These are phyloP conservation scores for Kodamaea suecica DNA, from an alignment of 1,139 yeast species.

Conservation along the genomic window DNA sequence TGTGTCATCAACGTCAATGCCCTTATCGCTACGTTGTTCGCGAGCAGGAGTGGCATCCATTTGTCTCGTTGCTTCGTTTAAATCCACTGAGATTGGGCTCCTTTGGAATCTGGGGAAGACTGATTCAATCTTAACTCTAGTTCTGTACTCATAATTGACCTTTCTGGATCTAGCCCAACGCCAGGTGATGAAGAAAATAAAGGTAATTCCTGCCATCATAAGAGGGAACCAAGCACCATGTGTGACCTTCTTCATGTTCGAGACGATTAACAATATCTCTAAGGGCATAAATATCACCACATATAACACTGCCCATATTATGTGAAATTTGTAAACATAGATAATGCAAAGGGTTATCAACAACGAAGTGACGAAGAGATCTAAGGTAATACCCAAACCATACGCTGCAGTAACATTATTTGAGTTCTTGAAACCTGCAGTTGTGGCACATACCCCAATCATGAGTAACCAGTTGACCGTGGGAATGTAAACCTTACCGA, in stretches of 20 bases:
- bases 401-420: slow-evolving; percentile 56
- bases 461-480: slow-evolving; percentile 46
- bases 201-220: slow-evolving; percentile 34
- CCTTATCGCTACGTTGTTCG: slow-evolving; percentile 11
- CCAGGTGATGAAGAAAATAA: slow-evolving; percentile 40
- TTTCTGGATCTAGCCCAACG: slow-evolving; percentile 45
- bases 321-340: slow-evolving; percentile 41
- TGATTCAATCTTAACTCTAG: slow-evolving; percentile 29
- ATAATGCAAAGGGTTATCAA: slow-evolving; percentile 45
- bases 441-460: slow-evolving; percentile 47
- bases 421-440: slow-evolving; percentile 51
- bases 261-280: slow-evolving; percentile 43
- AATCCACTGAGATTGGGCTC: slow-evolving; percentile 21
- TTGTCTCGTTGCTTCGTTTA: too few species aligned
- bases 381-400: slow-evolving; percentile 57
- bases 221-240: slow-evolving; percentile 63
- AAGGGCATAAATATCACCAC: slow-evolving; percentile 43
- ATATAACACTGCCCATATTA: slow-evolving; percentile 33
- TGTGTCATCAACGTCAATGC: slow-evolving; percentile 6
- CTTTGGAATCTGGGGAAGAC: slow-evolving; percentile 25
- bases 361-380: slow-evolving; percentile 49
- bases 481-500: slow-evolving; percentile 53
- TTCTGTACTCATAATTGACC: slow-evolving; percentile 33
- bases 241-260: slow-evolving; percentile 49
- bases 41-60: too few species aligned